Base-by-base conservation (phyloP, 192 early-diverging fungal genomes). In the Diversispora epigaea region DNA sequence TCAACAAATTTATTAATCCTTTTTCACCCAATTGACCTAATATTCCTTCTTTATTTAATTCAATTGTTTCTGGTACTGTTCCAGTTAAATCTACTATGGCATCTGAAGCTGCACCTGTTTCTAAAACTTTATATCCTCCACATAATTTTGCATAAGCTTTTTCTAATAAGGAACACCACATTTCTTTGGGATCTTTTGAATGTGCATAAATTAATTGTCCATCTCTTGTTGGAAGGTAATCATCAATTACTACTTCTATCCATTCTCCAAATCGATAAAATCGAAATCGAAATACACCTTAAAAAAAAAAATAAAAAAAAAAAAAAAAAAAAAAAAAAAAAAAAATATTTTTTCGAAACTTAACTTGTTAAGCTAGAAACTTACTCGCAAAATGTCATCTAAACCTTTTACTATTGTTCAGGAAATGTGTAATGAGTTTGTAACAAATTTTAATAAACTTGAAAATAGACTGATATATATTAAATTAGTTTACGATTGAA, bases 61-160 rank as follows among this genome's bases (percentile, higher is more conserved):
- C 55, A 19, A 85, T 84, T 0, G 41, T 57, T 45, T 85, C 84
- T 11, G 84, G 82, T 12, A 86, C 82, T 40, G 66, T 80, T 77
- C 81, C 82, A 46, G 81, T 82, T 49, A 82, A 66, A 79, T 82
- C 81, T 3, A 82, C 81, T 11, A 83, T 71, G 7, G 81, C 81
- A 39, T 81, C 75, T 10, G 58, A 77, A 22, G 78, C 66, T 9
- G 76, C 75, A 11, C 73, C 82, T 21, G 62, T 19, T 52, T 75
- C 71, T 17, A 86, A 54, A 4, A 77, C 25, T 45, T 80, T 78
- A 66, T 86, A 86, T 14, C 68, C 77, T 17, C 80, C 81, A 62
- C 76, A 75, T 32, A 86, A 67, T 69, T 86, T 86, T 21, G 85
- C 85, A 61, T 80, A 86, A 3, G 85, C 85, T 69, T 86, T 86